Evolutionary conservation across 352 stramenopile genomes (phyloP).

Genomic region (Phytophthora capsici): DNA sequence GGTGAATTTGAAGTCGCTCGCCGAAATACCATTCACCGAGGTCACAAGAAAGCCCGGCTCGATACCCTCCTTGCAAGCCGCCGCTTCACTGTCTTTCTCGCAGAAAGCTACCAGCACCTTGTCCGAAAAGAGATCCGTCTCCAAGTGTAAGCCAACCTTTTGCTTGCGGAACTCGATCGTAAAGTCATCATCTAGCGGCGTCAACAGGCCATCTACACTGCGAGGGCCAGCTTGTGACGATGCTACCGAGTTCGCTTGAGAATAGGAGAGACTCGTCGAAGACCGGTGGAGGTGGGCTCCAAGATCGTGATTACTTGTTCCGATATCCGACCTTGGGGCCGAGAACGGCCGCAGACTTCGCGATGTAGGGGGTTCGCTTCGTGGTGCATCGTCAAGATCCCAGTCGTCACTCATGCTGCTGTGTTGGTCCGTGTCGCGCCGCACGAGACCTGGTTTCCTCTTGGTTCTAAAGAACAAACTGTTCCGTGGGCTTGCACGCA

Average conservation of each 20-base stretch:
- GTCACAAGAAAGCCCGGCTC: constrained; percentile 63
- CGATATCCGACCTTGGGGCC: constrained; percentile 18
- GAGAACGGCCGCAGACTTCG: constrained; percentile 9
- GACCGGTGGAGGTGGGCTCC: constrained; percentile 11
- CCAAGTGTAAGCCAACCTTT: constrained; percentile 72
- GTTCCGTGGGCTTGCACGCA: constrained; percentile 17
- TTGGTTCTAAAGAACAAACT: constrained; percentile 32
- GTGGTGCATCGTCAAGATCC: constrained; percentile 22
- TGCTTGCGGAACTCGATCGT: constrained; percentile 62
- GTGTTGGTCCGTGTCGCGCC: constrained; percentile 19
- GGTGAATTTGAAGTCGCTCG: constrained; percentile 48
- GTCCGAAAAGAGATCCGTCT: constrained; percentile 66
- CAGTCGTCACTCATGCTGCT: constrained; percentile 33
- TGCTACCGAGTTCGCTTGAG: constrained; percentile 9
- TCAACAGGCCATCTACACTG: constrained; percentile 8
- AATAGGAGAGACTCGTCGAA: constrained; percentile 20
- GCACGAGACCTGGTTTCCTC: constrained; percentile 26
- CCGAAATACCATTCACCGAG: constrained; percentile 63
- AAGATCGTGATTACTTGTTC: not conserved
- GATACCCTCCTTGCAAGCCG: constrained; percentile 44
- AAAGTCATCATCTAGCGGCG: constrained; percentile 54
- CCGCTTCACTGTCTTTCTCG: constrained; percentile 69
- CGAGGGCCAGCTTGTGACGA: constrained; percentile 6
- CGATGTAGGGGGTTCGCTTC: constrained; percentile 24
- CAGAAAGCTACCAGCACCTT: constrained; percentile 66